phyloP scores from a whole-genome alignment of 2,329 filamentous ascomycete genomes.

The Conoideocrella luteorostrata region DNA sequence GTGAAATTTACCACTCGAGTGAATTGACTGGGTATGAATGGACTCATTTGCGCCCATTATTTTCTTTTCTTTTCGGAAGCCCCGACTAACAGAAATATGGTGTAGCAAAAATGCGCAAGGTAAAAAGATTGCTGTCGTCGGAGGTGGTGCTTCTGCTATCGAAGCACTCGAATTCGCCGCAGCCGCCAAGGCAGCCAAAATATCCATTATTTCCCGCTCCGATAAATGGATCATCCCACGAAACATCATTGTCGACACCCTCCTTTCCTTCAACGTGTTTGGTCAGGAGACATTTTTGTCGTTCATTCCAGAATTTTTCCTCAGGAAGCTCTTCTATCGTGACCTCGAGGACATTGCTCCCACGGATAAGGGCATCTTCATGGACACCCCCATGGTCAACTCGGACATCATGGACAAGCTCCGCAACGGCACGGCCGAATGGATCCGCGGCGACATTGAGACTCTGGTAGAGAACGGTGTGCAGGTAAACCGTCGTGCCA shows the following conservation, averaged over 20 bases:
- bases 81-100: no score
- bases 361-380: constrained; percentile 64
- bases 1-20: constrained; percentile 68
- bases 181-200: constrained; percentile 57
- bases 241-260: constrained; percentile 65
- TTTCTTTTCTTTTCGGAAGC: neutral
- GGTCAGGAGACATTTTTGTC: constrained; percentile 70
- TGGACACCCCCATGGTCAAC: constrained; percentile 82
- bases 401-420: constrained; percentile 72
- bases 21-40: constrained; percentile 55
- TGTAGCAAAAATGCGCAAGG: constrained; percentile 58
- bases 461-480: constrained; percentile 59
- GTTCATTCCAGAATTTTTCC: constrained; percentile 69
- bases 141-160: constrained; percentile 73
- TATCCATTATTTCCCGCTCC: constrained; percentile 66
- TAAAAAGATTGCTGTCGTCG: constrained; percentile 71
- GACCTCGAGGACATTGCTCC: constrained; percentile 71
- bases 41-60: neutral
- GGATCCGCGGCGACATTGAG: constrained; percentile 76
- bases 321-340: constrained; percentile 75
- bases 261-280: constrained; percentile 72
- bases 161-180: constrained; percentile 77
- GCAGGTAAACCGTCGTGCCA: constrained; percentile 62
- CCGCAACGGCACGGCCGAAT: constrained; percentile 63
- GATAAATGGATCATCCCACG: constrained; percentile 87